Percentiles rank a stretch among this genome's conserved stretches.
Conservation (phyloP, 2,329 filamentous ascomycete species). For the Knufia fluminis region DNA sequence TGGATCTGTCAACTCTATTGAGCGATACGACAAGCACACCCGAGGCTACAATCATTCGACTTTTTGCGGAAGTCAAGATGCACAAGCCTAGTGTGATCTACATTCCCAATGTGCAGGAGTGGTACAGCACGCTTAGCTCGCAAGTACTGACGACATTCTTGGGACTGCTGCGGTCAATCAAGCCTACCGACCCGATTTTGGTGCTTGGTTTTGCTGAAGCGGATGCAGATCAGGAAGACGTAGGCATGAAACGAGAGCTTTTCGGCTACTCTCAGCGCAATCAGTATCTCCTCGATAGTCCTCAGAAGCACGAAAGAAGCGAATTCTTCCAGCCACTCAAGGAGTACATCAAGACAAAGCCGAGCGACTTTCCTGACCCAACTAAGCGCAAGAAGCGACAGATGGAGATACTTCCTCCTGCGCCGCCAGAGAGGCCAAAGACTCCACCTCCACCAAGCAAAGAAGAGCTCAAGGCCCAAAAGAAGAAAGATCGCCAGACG, state of each 20-base stretch:
- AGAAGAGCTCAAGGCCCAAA: constrained; percentile 69
- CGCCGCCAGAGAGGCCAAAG: constrained; percentile 60
- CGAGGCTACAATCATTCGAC: constrained; percentile 79
- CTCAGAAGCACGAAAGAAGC: constrained; percentile 52
- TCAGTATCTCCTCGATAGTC: constrained; percentile 59
- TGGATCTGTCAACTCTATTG: constrained; percentile 79
- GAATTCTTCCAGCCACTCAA: constrained; percentile 73
- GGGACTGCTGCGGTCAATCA: constrained; percentile 68
- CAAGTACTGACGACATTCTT: constrained; percentile 68
- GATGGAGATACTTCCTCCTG: constrained; percentile 66
- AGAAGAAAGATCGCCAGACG: constrained; percentile 71
- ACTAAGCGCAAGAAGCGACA: constrained; percentile 77
- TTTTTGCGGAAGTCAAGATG: constrained; percentile 85
- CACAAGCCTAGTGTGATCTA: constrained; percentile 96
- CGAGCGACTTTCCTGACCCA: constrained; percentile 78
- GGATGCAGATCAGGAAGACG: constrained; percentile 57
- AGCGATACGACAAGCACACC: constrained; percentile 71
- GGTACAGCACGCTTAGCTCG: constrained; percentile 63
- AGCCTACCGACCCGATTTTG: constrained; percentile 83
- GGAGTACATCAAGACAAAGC: constrained; percentile 67
- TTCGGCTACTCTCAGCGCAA: constrained; percentile 83
- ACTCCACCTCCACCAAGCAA: constrained; percentile 56
- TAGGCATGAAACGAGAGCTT: constrained; percentile 60
- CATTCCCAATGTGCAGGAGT: constrained; percentile 79
- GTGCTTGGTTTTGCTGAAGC: constrained; percentile 76